phyloP scores from a whole-genome alignment of 75 land plant species.

The Cunninghamia lanceolata region DNA sequence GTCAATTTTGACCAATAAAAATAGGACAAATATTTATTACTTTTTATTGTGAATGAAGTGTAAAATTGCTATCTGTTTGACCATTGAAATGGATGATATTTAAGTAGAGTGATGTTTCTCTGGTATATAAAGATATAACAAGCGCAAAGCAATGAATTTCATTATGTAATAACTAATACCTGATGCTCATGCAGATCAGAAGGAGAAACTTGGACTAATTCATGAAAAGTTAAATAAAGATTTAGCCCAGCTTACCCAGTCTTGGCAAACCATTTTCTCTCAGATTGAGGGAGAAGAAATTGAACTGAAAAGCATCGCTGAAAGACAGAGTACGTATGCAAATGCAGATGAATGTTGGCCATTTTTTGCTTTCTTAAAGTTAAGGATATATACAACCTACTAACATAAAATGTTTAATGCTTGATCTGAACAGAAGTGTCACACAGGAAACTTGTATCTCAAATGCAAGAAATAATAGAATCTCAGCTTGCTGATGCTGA shows the following conservation, averaged over 20 bases:
- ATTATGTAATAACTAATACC: background rate
- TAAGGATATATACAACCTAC: background rate
- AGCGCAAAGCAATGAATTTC: background rate
- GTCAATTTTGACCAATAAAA: too few relatives aligned
- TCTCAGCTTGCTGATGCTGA: conserved; percentile 47
- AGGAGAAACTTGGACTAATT: conserved; percentile 29
- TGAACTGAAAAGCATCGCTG: conserved; percentile 35
- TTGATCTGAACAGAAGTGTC: conserved; percentile 32
- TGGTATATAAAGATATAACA: too few relatives aligned
- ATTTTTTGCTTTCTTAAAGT: background rate
- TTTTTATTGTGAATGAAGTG: too few relatives aligned
- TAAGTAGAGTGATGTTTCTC: background rate
- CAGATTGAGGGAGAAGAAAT: conserved; percentile 36
- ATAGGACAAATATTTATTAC: too few relatives aligned
- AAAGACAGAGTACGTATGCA: conserved; percentile 48
- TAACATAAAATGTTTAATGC: background rate
- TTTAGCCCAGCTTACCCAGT: conserved; percentile 31
- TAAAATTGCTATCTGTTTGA: too few relatives aligned
- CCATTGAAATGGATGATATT: too few relatives aligned
- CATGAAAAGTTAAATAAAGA: conserved; percentile 57
- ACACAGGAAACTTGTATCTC: conserved; percentile 40
- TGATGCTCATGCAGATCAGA: conserved; percentile 33
- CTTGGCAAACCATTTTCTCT: conserved; percentile 23
- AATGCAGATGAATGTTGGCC: background rate
- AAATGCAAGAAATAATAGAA: conserved; percentile 38